Conservation (phyloP, 805 yeast species). For the Starmerella sirachaensis region DNA sequence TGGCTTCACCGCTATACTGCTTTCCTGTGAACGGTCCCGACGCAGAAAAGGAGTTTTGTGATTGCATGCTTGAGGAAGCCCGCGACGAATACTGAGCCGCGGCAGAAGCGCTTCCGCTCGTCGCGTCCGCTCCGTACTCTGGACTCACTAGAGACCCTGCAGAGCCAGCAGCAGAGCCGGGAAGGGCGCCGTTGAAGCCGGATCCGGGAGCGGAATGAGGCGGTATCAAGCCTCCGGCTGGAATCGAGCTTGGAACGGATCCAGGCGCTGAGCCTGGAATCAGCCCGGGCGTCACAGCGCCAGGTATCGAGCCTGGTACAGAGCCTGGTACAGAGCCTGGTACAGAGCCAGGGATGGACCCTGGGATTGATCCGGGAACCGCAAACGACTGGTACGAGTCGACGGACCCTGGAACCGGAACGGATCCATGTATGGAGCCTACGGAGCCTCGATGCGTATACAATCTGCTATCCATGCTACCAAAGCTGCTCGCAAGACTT, state of each 20-base stretch:
- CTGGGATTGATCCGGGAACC: conserved; percentile 7
- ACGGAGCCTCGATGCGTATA: conserved; percentile 2
- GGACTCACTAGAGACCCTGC: too few relatives aligned
- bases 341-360: conserved; percentile 7
- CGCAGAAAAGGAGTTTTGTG: too few relatives aligned
- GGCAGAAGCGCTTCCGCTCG: too few relatives aligned
- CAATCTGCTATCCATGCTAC: conserved; percentile 1
- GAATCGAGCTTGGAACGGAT: conserved; percentile 5
- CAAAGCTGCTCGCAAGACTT: conserved; percentile 4
- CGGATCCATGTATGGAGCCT: conserved; percentile 8
- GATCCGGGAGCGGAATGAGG: conserved; percentile 6
- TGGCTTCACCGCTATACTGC: conserved; percentile 2
- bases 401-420: conserved; percentile 7
- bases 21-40: too few relatives aligned
- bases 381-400: conserved; percentile 1
- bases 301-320: conserved; percentile 8
- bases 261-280: conserved; percentile 4
- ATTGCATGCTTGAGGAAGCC: too few relatives aligned
- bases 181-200: conserved; percentile 6
- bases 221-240: neutral
- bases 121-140: too few relatives aligned
- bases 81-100: too few relatives aligned
- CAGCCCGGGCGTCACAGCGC: too few relatives aligned
- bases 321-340: conserved; percentile 14
- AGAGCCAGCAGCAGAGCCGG: conserved; percentile 6